Base-by-base conservation (phyloP, 108 stramenopile genomes). In the Skeletonema costatum region DNA sequence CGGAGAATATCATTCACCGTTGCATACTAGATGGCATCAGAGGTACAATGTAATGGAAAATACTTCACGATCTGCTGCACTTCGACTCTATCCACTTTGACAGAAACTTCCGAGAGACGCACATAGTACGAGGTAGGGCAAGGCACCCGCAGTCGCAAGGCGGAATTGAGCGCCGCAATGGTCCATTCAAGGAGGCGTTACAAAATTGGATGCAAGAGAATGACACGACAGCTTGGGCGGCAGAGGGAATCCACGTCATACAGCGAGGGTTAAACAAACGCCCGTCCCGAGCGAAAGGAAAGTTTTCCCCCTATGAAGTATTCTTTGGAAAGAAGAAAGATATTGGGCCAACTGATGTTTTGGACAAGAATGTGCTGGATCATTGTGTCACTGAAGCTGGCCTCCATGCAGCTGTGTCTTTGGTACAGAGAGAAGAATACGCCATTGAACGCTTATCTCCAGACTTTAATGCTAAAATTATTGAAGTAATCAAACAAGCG, bases 131-230 rank as follows among this genome's bases (percentile, higher is more conserved):
- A 56, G 21, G 31, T n/a, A 42, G 68, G 25, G 46, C 68, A 7
- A 50, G 68, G 46, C 68, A 69, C 21, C 68, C 68, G 16, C 25
- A 25, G 25, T 25, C 25, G 25, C 25, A 25, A 25, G 25, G 25
- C 25, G 25, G 25, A 25, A 25, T 25, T 25, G 25, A 25, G 25
- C 25, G 25, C 25, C 25, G 25, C 25, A 25, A 25, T 25, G 25
- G 25, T 25, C 68, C 68, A 32, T 69, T 69, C 46, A 69, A 69
- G 50, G 16, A 7, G 21, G 68, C 68, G 1, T 25, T 69, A 44
- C 68, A 69, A 36, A 25, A 9, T 1, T 69, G 68, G 68, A 48
- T 53, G 51, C 68, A 69, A 25, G 51, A 16, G 32, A 69, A 69
- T 16, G 17, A 69, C 51, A 56, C 46, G 0, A 25, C 46, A 14